A percentile compares a stretch with the other conserved stretches of the same genome.
Evolutionary conservation across 2,329 filamentous ascomycete genomes (phyloP).

Genomic region (Hypomyces rosellus): DNA sequence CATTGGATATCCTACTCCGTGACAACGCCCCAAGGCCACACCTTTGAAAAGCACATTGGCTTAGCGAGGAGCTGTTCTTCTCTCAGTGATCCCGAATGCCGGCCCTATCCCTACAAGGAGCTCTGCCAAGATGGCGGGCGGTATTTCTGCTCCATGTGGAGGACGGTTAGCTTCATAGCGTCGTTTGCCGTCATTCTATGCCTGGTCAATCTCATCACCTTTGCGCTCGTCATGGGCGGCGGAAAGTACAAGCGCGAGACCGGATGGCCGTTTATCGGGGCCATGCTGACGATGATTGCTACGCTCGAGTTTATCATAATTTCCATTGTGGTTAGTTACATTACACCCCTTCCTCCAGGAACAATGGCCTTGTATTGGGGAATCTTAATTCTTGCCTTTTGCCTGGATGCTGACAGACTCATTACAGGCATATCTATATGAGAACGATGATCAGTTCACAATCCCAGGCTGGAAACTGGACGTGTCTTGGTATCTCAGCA

Average conservation of each 20-base stretch:
- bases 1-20: slow-evolving; percentile 64
- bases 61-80: slow-evolving; percentile 77
- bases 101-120: slow-evolving; percentile 28
- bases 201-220: slow-evolving; percentile 72
- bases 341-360: slow-evolving; percentile 16
- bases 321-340: slow-evolving; percentile 78
- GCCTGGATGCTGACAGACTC: not conserved
- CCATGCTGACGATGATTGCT: slow-evolving; percentile 59
- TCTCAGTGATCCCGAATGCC: slow-evolving; percentile 55
- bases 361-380: not conserved
- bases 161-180: slow-evolving; percentile 80
- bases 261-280: slow-evolving; percentile 72
- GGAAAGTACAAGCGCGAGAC: slow-evolving; percentile 73
- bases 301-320: slow-evolving; percentile 70
- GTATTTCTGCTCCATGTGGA: slow-evolving; percentile 89
- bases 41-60: slow-evolving; percentile 58
- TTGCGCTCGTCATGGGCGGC: slow-evolving; percentile 68
- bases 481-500: slow-evolving; percentile 68
- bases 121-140: slow-evolving; percentile 41
- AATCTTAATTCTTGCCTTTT: too few relatives aligned
- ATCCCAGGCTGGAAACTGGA: slow-evolving; percentile 74
- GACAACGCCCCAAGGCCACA: slow-evolving; percentile 39
- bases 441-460: slow-evolving; percentile 77
- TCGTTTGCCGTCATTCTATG: slow-evolving; percentile 78
- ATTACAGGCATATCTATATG: slow-evolving; percentile 71